Percentiles rank a stretch among this genome's conserved stretches.
Evolutionary conservation across 23 red algal genomes (phyloP).

Genomic region (Agarophyton chilense): DNA sequence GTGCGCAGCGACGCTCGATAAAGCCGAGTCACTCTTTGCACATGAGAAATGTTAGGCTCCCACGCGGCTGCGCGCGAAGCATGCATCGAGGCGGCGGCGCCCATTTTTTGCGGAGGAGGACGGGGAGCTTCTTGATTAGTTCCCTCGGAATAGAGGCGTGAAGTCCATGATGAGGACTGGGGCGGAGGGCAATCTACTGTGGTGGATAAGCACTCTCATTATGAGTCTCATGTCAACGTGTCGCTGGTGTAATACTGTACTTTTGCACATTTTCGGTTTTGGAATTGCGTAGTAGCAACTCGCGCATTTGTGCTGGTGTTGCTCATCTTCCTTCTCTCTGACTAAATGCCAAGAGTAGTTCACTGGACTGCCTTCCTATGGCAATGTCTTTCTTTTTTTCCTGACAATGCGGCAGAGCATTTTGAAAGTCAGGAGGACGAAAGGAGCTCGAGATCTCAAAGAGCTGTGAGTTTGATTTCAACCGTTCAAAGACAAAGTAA

Average conservation of each 20-base stretch:
- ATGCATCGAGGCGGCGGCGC: slow-evolving; percentile 90
- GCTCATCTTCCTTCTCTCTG: too few species aligned
- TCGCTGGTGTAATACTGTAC: too few species aligned
- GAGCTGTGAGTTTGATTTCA: slow-evolving; percentile 13
- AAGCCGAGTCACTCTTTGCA: slow-evolving; percentile 82
- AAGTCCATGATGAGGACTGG: too few species aligned
- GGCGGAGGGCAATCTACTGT: too few species aligned
- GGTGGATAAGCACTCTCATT: too few species aligned
- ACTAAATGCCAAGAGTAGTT: too few species aligned
- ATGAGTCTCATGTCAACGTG: too few species aligned
- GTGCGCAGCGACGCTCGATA: slow-evolving; percentile 95
- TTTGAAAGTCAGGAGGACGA: background rate
- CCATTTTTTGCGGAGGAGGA: slow-evolving; percentile 50
- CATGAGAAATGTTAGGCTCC: slow-evolving; percentile 81
- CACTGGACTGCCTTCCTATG: too few species aligned
- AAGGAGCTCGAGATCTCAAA: too few species aligned
- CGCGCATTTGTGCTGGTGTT: too few species aligned
- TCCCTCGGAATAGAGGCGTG: too few species aligned
- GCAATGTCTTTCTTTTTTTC: background rate
- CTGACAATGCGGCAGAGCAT: background rate
- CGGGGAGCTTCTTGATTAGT: background rate
- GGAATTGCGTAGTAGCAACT: too few species aligned
- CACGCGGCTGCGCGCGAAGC: slow-evolving; percentile 82
- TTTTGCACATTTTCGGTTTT: background rate
- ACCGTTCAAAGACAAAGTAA: slow-evolving; percentile 6